Evolutionary conservation across 2,329 filamentous ascomycete species (phyloP), one percentile per base, ranked within the genome.

Genomic region (Pseudocercospora eumusae): DNA sequence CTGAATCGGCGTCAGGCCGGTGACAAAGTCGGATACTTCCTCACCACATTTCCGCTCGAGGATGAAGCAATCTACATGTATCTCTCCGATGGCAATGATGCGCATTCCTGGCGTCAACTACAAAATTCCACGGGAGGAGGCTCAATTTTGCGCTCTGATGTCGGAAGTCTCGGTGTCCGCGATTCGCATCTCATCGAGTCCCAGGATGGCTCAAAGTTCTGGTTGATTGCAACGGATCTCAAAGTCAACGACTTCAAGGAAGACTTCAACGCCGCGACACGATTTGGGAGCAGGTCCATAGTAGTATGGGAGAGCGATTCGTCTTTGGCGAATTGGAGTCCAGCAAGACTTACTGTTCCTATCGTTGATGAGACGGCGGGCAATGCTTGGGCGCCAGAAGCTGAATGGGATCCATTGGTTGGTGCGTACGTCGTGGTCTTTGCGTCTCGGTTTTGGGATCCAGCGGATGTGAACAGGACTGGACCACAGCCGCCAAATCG

Each of bases 11-110:
- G 57, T 11, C 62, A 61, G 20, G 36, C 57, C 3, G 42, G 33
- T 23, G 57, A 59, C 18, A 63, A 66, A 52, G 62, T 61, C 45
- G 64, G 62, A 42, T 66, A 66, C 56, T 60, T 66, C 28, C 56
- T 64, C n/a, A 62, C 63, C n/a, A 63, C 57, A 21, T 66, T 69
- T 71, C 9, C 73, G 69, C 0, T 76, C 68, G 54, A 66, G 71
- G 1, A 66, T 75, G 70, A 54, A 55, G 75, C 60, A n/a, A 64
- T 66, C 44, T 64, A 66, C 33, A 57, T 59, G 47, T 63, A 58
- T 13, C 62, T 66, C 4, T 64, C 62, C 11, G 57, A 63, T n/a
- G 62, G 64, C 62, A 66, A 64, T 42, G 57, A 66, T 33, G 54
- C 64, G 8, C 62, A 64, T 44, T 64, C 64, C 6, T 66, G 61